Evolutionary conservation across 768 basidiomycete species (phyloP).

Genomic region (Porpolomopsis calyptriformis): DNA sequence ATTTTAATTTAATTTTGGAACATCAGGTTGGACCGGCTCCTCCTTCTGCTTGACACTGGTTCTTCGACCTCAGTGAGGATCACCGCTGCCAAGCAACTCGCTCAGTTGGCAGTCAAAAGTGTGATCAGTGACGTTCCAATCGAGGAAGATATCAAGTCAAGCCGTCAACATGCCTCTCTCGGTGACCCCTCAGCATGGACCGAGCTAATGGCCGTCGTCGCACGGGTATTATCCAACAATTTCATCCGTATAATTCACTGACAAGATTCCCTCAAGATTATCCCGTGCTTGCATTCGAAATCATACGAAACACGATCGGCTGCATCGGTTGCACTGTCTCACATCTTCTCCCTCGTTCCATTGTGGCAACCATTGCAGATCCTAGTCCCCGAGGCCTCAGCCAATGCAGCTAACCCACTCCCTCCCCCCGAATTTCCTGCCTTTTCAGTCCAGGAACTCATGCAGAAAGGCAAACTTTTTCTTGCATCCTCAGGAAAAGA

Average conservation of each 20-base stretch:
- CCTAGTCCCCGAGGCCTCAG: constrained; percentile 16
- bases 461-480: constrained; percentile 67
- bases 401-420: constrained; percentile 18
- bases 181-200: constrained; percentile 75
- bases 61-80: constrained; percentile 81
- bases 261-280: constrained; percentile 41
- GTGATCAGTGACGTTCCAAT: constrained; percentile 74
- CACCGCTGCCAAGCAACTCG: constrained; percentile 95
- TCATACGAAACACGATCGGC: constrained; percentile 88
- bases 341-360: constrained; percentile 78
- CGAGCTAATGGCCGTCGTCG: constrained; percentile 83
- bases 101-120: constrained; percentile 79
- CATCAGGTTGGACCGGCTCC: constrained; percentile 87
- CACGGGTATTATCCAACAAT: constrained; percentile 45
- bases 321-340: constrained; percentile 78
- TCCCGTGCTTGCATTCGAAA: constrained; percentile 85
- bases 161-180: constrained; percentile 44
- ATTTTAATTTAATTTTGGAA: not conserved
- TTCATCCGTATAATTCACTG: constrained; percentile 7
- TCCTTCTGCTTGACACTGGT: constrained; percentile 90
- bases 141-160: constrained; percentile 66
- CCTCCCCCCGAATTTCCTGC: constrained; percentile 51
- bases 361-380: constrained; percentile 54
- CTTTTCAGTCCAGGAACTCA: constrained; percentile 68
- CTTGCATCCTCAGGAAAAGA: constrained; percentile 93